Conservation (phyloP, 1,139 yeast genomes). For the Chernovozyma sophiae-reginae region DNA sequence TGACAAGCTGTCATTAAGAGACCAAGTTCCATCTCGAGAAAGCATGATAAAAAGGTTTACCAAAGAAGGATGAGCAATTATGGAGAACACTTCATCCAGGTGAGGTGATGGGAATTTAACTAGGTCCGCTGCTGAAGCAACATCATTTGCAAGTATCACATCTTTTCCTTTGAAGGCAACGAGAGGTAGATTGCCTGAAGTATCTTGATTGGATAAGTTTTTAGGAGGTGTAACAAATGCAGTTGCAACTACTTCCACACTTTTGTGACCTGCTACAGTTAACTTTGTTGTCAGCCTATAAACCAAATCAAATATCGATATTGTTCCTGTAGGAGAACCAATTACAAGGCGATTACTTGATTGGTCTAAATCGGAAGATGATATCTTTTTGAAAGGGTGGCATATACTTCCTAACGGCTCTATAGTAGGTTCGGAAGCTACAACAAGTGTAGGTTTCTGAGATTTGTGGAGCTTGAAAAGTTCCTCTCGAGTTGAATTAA, state of each 20-base stretch:
- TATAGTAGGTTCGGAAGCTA: neutral
- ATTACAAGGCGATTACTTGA: constrained; percentile 13
- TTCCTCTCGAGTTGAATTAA: constrained; percentile 31
- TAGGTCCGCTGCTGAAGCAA: neutral
- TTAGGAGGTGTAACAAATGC: neutral
- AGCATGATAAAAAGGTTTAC: constrained; percentile 24
- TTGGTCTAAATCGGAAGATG: constrained; percentile 11
- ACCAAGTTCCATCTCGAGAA: constrained; percentile 26
- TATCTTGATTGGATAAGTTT: constrained; percentile 1
- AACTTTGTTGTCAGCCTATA: neutral
- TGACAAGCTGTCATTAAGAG: constrained; percentile 20
- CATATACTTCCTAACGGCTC: neutral
- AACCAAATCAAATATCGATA: constrained; percentile 15
- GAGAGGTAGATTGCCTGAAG: constrained; percentile 10
- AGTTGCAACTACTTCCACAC: constrained; percentile 3
- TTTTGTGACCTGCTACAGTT: constrained; percentile 1
- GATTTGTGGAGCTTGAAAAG: constrained; percentile 42
- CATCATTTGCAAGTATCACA: constrained; percentile 8
- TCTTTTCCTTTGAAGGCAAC: constrained; percentile 10
- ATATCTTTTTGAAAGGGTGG: constrained; percentile 15
- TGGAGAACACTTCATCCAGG: constrained; percentile 14
- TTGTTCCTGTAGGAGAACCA: constrained; percentile 21
- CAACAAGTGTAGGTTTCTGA: constrained; percentile 24
- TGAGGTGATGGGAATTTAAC: constrained; percentile 2
- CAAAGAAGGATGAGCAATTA: constrained; percentile 34